phyloP scores from a whole-genome alignment of 345 rosid species.

The Salix koriyanagi region DNA sequence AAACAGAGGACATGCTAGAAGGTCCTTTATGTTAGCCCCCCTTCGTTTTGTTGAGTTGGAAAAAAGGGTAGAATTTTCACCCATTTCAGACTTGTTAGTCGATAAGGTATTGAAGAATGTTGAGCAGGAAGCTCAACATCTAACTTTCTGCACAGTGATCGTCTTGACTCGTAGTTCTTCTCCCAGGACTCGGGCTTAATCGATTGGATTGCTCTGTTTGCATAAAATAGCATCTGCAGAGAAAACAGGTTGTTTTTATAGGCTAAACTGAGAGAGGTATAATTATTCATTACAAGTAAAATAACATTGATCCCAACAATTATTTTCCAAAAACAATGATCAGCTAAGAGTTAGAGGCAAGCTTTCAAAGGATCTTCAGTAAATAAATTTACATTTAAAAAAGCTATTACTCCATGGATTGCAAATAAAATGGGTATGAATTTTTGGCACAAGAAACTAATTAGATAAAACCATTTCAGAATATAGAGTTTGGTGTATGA shows the following conservation, averaged over 20 bases:
- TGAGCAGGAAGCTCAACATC: conserved; percentile 26
- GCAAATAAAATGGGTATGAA: neutral
- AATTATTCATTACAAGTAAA: neutral
- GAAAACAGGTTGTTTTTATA: conserved; percentile 3
- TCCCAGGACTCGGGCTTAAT: conserved; percentile 88
- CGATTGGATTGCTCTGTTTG: conserved; percentile 58
- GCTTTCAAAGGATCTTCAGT: neutral
- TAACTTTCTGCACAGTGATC: conserved; percentile 32
- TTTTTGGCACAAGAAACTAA: neutral
- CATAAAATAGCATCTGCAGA: conserved; percentile 74
- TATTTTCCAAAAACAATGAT: neutral
- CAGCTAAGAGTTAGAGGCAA: neutral
- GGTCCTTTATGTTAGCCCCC: conserved; percentile 40
- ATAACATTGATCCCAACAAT: neutral
- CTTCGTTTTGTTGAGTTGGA: conserved; percentile 32
- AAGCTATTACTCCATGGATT: neutral
- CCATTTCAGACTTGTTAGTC: conserved; percentile 42
- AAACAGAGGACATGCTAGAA: conserved; percentile 64
- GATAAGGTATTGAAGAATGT: conserved; percentile 19
- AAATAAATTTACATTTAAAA: neutral
- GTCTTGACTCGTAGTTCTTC: conserved; percentile 69
- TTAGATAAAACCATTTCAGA: neutral
- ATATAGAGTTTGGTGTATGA: conserved; percentile 9
- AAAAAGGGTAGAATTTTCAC: conserved; percentile 38
- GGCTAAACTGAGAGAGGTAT: neutral